A percentile compares a stretch with the other conserved stretches of the same genome.
These are phyloP conservation scores for Ephemerocybe angulata DNA, from an alignment of 768 basidiomycete species.

Conservation along the genomic window DNA sequence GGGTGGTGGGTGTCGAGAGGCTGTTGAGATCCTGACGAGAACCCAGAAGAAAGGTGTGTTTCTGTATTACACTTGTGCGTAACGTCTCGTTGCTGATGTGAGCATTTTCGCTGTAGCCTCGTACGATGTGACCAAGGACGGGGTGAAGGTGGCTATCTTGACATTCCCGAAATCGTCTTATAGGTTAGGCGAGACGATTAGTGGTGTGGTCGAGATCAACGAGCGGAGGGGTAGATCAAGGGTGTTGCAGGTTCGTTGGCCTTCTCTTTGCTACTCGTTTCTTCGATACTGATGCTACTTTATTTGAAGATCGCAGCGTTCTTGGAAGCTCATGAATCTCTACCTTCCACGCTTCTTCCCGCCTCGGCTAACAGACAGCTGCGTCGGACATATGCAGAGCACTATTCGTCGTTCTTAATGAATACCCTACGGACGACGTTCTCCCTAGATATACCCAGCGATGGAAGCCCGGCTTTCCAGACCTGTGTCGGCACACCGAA, in stretches of 20 bases:
- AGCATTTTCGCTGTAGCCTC: constrained; percentile 53
- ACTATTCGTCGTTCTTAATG: constrained; percentile 71
- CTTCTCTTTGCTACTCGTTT: neutral
- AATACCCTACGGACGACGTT: constrained; percentile 79
- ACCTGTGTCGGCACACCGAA: constrained; percentile 45
- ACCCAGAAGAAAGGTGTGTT: constrained; percentile 82
- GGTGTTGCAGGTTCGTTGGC: constrained; percentile 74
- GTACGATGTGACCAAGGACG: constrained; percentile 94
- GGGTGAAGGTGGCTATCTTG: constrained; percentile 81
- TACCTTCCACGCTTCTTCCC: constrained; percentile 59
- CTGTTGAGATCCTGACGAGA: constrained; percentile 86
- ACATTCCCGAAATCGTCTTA: constrained; percentile 92
- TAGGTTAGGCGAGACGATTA: constrained; percentile 86
- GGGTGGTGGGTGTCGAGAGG: constrained; percentile 69
- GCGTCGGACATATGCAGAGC: constrained; percentile 80
- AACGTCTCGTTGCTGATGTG: neutral
- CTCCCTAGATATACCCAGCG: constrained; percentile 87
- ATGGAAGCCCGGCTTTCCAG: constrained; percentile 84
- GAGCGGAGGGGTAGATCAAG: constrained; percentile 59
- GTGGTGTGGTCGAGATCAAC: constrained; percentile 88
- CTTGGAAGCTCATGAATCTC: constrained; percentile 84
- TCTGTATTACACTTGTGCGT: neutral
- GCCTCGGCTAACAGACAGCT: constrained; percentile 48
- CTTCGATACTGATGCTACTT: neutral
- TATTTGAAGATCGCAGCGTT: constrained; percentile 71